phyloP scores from a whole-genome alignment of 768 basidiomycete species.

The Lactarius quietus region DNA sequence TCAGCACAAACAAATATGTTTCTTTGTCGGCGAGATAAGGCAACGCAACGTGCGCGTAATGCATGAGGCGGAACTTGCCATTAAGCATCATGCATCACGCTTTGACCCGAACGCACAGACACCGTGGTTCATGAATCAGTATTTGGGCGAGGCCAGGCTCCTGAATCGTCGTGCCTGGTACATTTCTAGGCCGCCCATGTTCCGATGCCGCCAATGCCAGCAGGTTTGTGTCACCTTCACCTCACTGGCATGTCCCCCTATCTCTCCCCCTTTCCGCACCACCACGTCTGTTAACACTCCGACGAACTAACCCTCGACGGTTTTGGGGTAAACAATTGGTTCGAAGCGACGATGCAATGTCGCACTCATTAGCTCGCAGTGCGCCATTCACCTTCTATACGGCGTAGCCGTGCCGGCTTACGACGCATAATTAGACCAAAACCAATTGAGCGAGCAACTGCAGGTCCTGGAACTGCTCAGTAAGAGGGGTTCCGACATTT shows the following conservation, averaged over 20 bases:
- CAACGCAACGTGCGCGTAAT: slow-evolving; percentile 3
- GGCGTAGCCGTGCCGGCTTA: not conserved
- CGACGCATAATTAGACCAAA: slow-evolving; percentile 6
- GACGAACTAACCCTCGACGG: slow-evolving; percentile 2
- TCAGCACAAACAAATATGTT: not conserved
- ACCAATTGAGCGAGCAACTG: slow-evolving; percentile 21
- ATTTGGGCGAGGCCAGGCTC: not conserved
- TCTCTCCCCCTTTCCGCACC: slow-evolving; percentile 2
- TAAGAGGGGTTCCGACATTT: not conserved
- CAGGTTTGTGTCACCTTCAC: slow-evolving; percentile 2
- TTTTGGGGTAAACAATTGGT: not conserved
- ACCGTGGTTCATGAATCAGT: slow-evolving; percentile 8
- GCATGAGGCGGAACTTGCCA: slow-evolving; percentile 16
- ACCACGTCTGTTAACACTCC: slow-evolving; percentile 11
- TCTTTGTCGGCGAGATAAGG: not conserved
- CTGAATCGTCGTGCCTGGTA: not conserved
- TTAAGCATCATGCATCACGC: not conserved
- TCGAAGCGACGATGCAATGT: slow-evolving; percentile 22
- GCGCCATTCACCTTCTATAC: not conserved
- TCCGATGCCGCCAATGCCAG: not conserved
- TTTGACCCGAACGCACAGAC: not conserved
- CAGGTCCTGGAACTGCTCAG: slow-evolving; percentile 16
- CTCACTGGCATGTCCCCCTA: not conserved
- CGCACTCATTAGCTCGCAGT: slow-evolving; percentile 21
- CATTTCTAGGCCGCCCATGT: slow-evolving; percentile 2